A percentile compares a stretch with the other conserved stretches of the same genome.
These are phyloP conservation scores for Colletotrichum plurivorum DNA, from an alignment of 2,329 filamentous ascomycete genomes.

Conservation along the genomic window DNA sequence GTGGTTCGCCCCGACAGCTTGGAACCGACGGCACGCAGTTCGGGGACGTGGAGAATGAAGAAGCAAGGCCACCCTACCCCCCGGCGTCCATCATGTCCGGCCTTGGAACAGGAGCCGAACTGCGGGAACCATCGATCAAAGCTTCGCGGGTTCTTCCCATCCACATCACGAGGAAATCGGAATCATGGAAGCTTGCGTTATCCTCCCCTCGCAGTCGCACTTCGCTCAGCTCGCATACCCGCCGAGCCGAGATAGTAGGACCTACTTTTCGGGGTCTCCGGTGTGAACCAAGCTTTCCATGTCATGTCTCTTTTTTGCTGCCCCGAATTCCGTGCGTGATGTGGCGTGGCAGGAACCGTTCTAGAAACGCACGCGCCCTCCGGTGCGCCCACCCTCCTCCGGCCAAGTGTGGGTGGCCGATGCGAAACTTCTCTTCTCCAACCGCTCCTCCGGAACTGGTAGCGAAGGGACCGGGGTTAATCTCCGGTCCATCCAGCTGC, in stretches of 20 bases:
- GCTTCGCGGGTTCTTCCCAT: conserved; percentile 1
- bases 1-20: conserved; percentile 24
- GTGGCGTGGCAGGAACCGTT: conserved; percentile 20
- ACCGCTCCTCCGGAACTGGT: conserved; percentile 24
- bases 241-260: background rate
- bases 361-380: conserved; percentile 10
- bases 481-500: conserved; percentile 1
- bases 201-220: conserved; percentile 9
- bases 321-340: background rate
- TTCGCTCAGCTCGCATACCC: background rate
- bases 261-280: background rate
- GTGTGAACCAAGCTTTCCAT: background rate
- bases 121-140: conserved; percentile 25
- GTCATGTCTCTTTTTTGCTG: background rate
- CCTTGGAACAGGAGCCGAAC: background rate
- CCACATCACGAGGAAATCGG: background rate
- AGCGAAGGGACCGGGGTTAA: background rate
- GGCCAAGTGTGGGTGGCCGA: conserved; percentile 20
- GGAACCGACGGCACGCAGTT: background rate
- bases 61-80: background rate
- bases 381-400: background rate
- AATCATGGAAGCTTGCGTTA: background rate
- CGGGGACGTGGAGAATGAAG: background rate
- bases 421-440: conserved; percentile 35
- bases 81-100: background rate